These are phyloP conservation scores for Linum tenue DNA, from an alignment of 345 rosid species.

Conservation along the genomic window DNA sequence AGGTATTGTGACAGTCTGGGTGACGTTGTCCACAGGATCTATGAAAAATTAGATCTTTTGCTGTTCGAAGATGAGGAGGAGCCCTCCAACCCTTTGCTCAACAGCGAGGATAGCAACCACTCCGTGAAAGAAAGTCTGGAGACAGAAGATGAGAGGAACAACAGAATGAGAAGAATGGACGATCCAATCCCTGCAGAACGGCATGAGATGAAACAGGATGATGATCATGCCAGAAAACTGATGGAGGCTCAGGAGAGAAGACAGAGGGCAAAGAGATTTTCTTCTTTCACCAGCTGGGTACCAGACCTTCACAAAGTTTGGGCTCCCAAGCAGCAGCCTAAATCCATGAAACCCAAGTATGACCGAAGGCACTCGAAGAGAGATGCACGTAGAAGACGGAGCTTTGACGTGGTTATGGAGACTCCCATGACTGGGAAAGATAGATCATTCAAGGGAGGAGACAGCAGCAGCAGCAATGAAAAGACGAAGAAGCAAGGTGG, in stretches of 20 bases:
- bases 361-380: conserved; percentile 43
- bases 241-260: conserved; percentile 61
- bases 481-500: conserved; percentile 19
- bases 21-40: conserved; percentile 54
- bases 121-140: conserved; percentile 35
- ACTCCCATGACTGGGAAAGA: conserved; percentile 58
- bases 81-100: conserved; percentile 36
- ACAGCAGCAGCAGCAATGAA: conserved; percentile 17
- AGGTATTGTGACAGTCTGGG: conserved; percentile 57
- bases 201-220: conserved; percentile 18
- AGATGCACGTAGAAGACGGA: conserved; percentile 32
- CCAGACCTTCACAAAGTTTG: conserved; percentile 89
- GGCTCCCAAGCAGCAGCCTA: conserved; percentile 70
- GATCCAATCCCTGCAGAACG: conserved; percentile 26
- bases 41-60: conserved; percentile 64
- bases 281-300: conserved; percentile 72
- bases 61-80: conserved; percentile 56
- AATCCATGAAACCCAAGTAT: conserved; percentile 24
- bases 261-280: conserved; percentile 71
- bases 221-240: conserved; percentile 37
- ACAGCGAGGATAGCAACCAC: conserved; percentile 67
- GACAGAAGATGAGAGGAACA: conserved; percentile 17
- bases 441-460: conserved; percentile 20
- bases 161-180: conserved; percentile 19
- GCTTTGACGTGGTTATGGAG: conserved; percentile 61